Conservation (phyloP, 1,139 yeast genomes). For the Nakaseomyces nivariensis region DNA sequence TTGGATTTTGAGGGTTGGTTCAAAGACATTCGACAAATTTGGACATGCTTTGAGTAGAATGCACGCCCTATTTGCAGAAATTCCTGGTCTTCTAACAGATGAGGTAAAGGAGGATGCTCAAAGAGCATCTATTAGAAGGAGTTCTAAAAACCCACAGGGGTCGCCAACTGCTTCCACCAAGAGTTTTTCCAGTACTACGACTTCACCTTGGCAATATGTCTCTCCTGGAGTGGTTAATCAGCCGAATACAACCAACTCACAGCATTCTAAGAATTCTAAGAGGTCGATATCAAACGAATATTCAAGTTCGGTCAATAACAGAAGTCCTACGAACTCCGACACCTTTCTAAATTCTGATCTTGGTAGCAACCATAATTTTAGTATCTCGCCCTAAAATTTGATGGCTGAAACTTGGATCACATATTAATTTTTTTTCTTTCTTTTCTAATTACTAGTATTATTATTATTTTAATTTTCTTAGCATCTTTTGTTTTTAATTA, state of each 20-base stretch:
- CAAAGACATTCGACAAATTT: conserved; percentile 68
- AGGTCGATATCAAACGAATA: not conserved
- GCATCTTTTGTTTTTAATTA: too few species aligned
- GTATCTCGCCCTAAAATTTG: not conserved
- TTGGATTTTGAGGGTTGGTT: conserved; percentile 61
- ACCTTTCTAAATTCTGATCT: not conserved
- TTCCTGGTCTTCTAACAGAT: conserved; percentile 55
- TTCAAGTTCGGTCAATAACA: not conserved
- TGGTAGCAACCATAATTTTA: not conserved
- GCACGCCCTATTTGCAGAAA: conserved; percentile 53
- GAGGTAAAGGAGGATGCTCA: conserved; percentile 20
- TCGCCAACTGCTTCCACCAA: conserved; percentile 4
- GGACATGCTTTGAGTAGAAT: conserved; percentile 57
- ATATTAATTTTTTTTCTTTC: too few species aligned
- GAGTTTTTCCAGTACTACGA: conserved; percentile 5
- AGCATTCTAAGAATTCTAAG: not conserved
- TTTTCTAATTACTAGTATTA: too few species aligned
- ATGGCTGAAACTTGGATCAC: too few species aligned
- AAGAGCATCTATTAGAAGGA: conserved; percentile 1
- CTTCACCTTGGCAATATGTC: not conserved
- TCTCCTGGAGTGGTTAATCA: not conserved
- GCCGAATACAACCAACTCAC: not conserved
- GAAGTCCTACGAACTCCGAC: not conserved
- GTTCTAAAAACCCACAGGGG: conserved; percentile 4
- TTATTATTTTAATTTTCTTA: too few species aligned